Conservation (phyloP, 2,329 filamentous ascomycete species). For the Pestalotiopsis sp. region DNA sequence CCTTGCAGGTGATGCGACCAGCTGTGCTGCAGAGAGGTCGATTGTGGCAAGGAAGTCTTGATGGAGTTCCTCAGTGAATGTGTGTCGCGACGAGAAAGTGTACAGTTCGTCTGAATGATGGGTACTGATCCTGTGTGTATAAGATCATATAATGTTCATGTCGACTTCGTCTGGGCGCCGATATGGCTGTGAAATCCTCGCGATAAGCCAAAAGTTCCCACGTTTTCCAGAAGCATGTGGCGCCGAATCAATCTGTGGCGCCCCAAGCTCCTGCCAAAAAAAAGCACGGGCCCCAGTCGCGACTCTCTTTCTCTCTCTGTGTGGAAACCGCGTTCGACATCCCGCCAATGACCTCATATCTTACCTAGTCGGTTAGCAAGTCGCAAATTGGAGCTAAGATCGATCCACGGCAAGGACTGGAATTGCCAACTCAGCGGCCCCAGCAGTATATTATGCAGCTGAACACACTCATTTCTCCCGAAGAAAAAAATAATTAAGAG, state of each 20-base stretch:
- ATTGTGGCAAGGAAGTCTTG: not conserved
- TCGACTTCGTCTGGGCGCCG: not conserved
- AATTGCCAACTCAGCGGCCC: not conserved
- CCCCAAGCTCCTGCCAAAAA: not conserved
- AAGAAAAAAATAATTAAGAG: not conserved
- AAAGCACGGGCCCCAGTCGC: not conserved
- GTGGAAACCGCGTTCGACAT: not conserved
- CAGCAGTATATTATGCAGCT: not conserved
- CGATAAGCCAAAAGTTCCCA: not conserved
- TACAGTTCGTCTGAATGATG: not conserved
- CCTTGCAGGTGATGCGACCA: conserved; percentile 4
- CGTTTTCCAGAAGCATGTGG: not conserved
- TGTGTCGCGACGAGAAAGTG: not conserved
- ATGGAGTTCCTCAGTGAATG: too few species aligned
- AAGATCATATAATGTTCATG: not conserved
- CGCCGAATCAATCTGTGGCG: not conserved
- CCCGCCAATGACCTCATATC: conserved; percentile 6
- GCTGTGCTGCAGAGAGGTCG: not conserved
- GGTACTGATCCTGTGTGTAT: not conserved
- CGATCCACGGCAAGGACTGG: not conserved
- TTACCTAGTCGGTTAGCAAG: not conserved
- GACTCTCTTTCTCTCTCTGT: not conserved
- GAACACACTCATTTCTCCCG: not conserved
- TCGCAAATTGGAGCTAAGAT: not conserved
- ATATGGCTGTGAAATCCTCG: not conserved